Base-by-base conservation (phyloP, 192 early-diverging fungal species). In the Podila horticola region DNA sequence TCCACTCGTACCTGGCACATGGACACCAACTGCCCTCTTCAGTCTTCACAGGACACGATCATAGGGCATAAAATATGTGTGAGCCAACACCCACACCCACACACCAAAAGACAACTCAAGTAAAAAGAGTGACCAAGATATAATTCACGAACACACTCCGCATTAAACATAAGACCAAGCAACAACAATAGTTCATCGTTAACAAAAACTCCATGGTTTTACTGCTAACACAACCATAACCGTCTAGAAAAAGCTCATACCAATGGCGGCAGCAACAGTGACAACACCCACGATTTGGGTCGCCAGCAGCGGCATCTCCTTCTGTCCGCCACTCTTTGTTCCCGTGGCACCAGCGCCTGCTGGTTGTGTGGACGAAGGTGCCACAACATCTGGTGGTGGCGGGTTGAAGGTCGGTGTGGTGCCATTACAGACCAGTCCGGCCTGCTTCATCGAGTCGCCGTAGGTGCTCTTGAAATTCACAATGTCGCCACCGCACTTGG, bases 361-460 rank as follows among this genome's bases (percentile, higher is more conserved):
- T 6, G 73, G 66, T 9, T 52, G 7, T 15, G 67, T 36, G 5
- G 62, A 58, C 1, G 67, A 58, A 31, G 67, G 62, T 5, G n/a
- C 22, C 13, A 65, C 62, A 33, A 45, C 11, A 41, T 48, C 62
- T 0, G 74, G 12, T 15, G 74, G 41, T 0, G 31, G 26, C 20
- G 74, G 67, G 20, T 50, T 58, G 51, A 69, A 70, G 30, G 74
- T 75, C 10, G 74, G 74, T 1, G 60, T 69, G 19, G 74, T 52
- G 3, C 73, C 61, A 26, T 69, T 75, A 55, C 74, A 75, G 51
- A 62, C 31, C 29, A 75, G 29, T 2, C 74, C 74, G 1, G 45
- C 26, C 5, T 49, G 36, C 17, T 63, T 20, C 52, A 75, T 17
- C 19, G 28, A 33, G 12, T 34, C 9, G 2, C 52, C 49, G 24